Conservation (phyloP, 306 rosid genomes). For the Dryas drummondii region DNA sequence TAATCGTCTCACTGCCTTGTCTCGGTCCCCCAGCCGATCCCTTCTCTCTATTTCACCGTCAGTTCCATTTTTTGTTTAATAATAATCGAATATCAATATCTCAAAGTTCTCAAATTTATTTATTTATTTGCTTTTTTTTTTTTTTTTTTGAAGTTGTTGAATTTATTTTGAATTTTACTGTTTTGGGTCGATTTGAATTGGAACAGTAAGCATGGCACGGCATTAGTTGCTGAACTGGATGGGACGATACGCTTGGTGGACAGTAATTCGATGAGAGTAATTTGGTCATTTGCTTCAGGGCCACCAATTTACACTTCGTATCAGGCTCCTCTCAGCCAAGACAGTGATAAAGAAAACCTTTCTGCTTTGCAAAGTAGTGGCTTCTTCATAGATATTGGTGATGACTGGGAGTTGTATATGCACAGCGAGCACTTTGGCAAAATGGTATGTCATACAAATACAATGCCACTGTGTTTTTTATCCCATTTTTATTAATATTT, state of each 20-base stretch:
- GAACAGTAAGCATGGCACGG: slow-evolving; percentile 41
- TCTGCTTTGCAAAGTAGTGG: slow-evolving; percentile 20
- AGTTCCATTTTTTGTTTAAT: slow-evolving; percentile 11
- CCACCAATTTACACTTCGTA: slow-evolving; percentile 56
- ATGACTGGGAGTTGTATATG: slow-evolving; percentile 65
- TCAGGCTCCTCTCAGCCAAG: slow-evolving; percentile 37
- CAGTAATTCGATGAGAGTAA: slow-evolving; percentile 39
- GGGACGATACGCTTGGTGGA: slow-evolving; percentile 69
- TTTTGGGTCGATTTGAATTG: slow-evolving; percentile 5
- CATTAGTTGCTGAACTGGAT: slow-evolving; percentile 51
- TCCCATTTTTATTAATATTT: background rate
- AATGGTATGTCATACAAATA: slow-evolving; percentile 48
- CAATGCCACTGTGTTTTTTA: slow-evolving; percentile 12
- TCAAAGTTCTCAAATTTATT: background rate
- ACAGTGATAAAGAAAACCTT: slow-evolving; percentile 38
- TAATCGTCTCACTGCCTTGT: background rate
- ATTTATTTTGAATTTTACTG: background rate
- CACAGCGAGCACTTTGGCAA: slow-evolving; percentile 48
- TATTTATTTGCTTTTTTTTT: background rate
- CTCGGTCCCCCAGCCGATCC: slow-evolving; percentile 43
- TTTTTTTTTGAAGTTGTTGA: background rate
- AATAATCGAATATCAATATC: too few species aligned
- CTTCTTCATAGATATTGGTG: slow-evolving; percentile 63
- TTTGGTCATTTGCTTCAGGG: slow-evolving; percentile 76
- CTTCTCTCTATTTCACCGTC: slow-evolving; percentile 52